A percentile compares a stretch with the other conserved stretches of the same genome.
Conservation (phyloP, 352 stramenopile species). For the Globisporangium heterothallicum region DNA sequence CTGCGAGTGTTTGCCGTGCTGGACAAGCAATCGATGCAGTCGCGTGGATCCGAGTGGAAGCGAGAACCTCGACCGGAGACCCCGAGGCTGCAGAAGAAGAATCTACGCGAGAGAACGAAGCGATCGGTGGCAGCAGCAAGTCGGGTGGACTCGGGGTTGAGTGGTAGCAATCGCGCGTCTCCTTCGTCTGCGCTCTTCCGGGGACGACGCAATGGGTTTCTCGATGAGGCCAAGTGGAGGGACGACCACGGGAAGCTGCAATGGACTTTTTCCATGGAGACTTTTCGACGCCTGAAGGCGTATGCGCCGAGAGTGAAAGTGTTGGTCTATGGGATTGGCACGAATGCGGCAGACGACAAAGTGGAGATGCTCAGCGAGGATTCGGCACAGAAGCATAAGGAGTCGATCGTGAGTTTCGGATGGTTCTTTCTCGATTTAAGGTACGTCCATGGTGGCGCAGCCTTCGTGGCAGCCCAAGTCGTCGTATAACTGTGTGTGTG, state of each 20-base stretch:
- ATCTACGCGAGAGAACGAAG: not conserved
- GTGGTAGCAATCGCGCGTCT: not conserved
- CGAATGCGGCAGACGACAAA: slow-evolving; percentile 13
- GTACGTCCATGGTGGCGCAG: slow-evolving; percentile 14
- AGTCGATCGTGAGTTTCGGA: slow-evolving; percentile 53
- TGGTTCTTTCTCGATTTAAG: slow-evolving; percentile 83
- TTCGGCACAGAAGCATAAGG: slow-evolving; percentile 21
- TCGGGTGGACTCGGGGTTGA: slow-evolving; percentile 3
- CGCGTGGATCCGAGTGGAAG: slow-evolving; percentile 45
- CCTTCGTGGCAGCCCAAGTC: too few relatives aligned
- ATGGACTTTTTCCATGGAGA: slow-evolving; percentile 57
- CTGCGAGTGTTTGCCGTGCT: slow-evolving; percentile 52
- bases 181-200: not conserved
- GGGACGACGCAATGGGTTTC: slow-evolving; percentile 31
- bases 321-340: slow-evolving; percentile 59
- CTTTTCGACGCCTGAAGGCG: slow-evolving; percentile 60
- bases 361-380: slow-evolving; percentile 6
- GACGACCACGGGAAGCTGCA: slow-evolving; percentile 40
- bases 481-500: too few relatives aligned
- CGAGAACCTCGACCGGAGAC: slow-evolving; percentile 22
- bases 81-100: slow-evolving; percentile 2
- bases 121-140: not conserved
- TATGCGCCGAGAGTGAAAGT: slow-evolving; percentile 62
- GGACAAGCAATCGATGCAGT: slow-evolving; percentile 49
- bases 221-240: slow-evolving; percentile 54